Percentiles rank a stretch among this genome's conserved stretches.
These are phyloP conservation scores for Pseudopithomyces chartarum DNA, from an alignment of 2,329 filamentous ascomycete species.

Conservation along the genomic window DNA sequence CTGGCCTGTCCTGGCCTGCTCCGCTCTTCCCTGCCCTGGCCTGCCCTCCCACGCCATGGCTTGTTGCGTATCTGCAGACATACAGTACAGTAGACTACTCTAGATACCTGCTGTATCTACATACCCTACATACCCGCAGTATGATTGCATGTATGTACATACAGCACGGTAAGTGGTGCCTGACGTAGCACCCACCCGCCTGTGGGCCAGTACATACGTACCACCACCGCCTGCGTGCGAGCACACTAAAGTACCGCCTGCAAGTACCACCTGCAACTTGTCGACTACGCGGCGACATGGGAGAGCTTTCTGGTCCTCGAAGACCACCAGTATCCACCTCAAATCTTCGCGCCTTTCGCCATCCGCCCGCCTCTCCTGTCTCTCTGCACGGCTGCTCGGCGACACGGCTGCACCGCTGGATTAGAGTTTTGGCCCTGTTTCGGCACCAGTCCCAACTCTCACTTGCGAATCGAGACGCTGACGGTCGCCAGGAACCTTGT, in stretches of 20 bases:
- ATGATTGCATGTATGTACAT: no score
- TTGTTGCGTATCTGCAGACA: no score
- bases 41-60: neutral
- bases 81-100: no score
- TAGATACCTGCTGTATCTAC: no score
- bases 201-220: neutral
- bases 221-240: neutral
- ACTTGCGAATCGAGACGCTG: constrained; percentile 33
- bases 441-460: constrained; percentile 45
- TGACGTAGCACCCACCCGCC: neutral
- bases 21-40: no score
- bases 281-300: no score
- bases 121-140: no score
- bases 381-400: constrained; percentile 33
- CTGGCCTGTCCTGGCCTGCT: neutral
- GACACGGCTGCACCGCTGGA: constrained; percentile 29
- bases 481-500: constrained; percentile 30
- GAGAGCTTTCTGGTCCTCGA: no score
- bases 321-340: neutral
- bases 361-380: constrained; percentile 1
- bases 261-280: no score
- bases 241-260: no score
- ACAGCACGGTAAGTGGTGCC: no score
- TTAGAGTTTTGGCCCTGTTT: constrained; percentile 48
- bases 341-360: neutral